Percentiles rank a stretch among this genome's conserved stretches.
These are phyloP conservation scores for Gossypium ekmanianum DNA, from an alignment of 345 rosid species.

Conservation along the genomic window DNA sequence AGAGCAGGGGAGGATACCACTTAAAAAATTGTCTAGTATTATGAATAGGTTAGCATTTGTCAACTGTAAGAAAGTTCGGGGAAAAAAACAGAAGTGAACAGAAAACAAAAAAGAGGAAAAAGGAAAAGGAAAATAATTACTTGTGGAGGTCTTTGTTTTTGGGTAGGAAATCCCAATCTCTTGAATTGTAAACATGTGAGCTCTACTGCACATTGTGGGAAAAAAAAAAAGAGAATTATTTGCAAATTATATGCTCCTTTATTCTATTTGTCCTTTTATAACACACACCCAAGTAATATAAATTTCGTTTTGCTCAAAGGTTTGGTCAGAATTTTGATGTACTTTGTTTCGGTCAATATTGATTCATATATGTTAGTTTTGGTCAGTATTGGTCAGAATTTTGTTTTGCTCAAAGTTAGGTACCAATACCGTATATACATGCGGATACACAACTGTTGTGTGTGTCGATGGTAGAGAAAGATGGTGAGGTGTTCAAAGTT, in stretches of 20 bases:
- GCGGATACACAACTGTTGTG: too few species aligned
- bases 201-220: constrained; percentile 26
- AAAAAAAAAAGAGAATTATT: background rate
- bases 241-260: background rate
- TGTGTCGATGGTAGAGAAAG: too few species aligned
- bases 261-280: too few species aligned
- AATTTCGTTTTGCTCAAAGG: too few species aligned
- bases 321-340: too few species aligned
- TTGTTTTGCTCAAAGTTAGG: too few species aligned
- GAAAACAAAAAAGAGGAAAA: background rate
- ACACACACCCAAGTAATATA: too few species aligned
- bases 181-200: constrained; percentile 47
- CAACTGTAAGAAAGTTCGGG: constrained; percentile 28
- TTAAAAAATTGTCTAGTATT: constrained; percentile 23
- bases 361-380: too few species aligned
- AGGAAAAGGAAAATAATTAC: background rate
- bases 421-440: too few species aligned
- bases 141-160: constrained; percentile 33
- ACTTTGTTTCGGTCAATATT: too few species aligned
- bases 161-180: constrained; percentile 27
- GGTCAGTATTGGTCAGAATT: too few species aligned
- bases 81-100: background rate
- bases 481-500: too few species aligned
- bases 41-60: constrained; percentile 23
- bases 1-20: constrained; percentile 42